phyloP scores from a whole-genome alignment of 1,284 basidiomycete species.

The Fomes fomentarius region DNA sequence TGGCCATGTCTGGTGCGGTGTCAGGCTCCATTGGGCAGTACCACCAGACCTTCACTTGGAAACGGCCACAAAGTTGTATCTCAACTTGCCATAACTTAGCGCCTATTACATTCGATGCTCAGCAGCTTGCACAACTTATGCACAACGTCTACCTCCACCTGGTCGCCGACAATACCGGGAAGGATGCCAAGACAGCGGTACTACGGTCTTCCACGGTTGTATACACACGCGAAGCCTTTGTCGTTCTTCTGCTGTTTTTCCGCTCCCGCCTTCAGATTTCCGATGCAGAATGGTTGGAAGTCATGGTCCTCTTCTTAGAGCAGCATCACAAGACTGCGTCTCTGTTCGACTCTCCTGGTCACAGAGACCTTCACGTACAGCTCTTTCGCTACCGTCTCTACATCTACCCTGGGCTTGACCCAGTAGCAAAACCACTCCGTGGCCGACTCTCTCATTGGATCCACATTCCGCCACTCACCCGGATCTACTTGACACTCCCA shows the following conservation, averaged over 20 bases:
- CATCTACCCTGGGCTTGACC: slow-evolving; percentile 24
- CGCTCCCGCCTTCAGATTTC: slow-evolving; percentile 34
- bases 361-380: slow-evolving; percentile 39
- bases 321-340: background rate
- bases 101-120: too few relatives aligned
- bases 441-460: slow-evolving; percentile 34
- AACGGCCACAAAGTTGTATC: background rate
- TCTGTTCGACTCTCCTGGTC: slow-evolving; percentile 34
- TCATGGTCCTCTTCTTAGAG: slow-evolving; percentile 34
- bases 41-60: slow-evolving; percentile 49
- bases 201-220: slow-evolving; percentile 35
- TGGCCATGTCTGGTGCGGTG: slow-evolving; percentile 13
- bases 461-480: slow-evolving; percentile 28
- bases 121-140: slow-evolving; percentile 45
- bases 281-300: slow-evolving; percentile 30
- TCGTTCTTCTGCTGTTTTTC: slow-evolving; percentile 40
- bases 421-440: background rate
- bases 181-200: background rate
- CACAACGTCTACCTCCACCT: slow-evolving; percentile 50
- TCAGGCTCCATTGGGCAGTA: slow-evolving; percentile 31
- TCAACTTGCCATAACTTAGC: too few relatives aligned
- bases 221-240: slow-evolving; percentile 49
- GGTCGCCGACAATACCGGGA: slow-evolving; percentile 42
- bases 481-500: slow-evolving; percentile 40
- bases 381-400: slow-evolving; percentile 37